A percentile compares a stretch with the other conserved stretches of the same genome.
These are phyloP conservation scores for Ganoderma lucidum DNA, from an alignment of 1,284 basidiomycete species.

Conservation along the genomic window DNA sequence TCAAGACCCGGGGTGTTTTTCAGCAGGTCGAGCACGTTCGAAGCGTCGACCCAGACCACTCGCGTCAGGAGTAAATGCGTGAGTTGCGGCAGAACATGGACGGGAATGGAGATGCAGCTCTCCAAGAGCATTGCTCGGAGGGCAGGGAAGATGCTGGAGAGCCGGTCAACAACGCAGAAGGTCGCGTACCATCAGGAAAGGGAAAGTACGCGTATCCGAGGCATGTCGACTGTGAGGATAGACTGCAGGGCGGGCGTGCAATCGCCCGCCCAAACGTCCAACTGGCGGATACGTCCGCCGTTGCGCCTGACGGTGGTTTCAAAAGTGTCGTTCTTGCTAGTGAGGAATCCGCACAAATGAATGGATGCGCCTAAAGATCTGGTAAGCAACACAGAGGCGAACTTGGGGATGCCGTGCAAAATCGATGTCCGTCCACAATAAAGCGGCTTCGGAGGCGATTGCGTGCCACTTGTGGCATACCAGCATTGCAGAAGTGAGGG, in stretches of 20 bases:
- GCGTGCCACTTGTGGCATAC: constrained; percentile 1
- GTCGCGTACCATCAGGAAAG: not conserved
- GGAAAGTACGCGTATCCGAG: not conserved
- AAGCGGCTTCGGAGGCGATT: not conserved
- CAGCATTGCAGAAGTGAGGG: not conserved
- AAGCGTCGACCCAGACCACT: not conserved
- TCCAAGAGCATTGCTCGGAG: not conserved
- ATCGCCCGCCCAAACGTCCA: not conserved
- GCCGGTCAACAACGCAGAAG: not conserved
- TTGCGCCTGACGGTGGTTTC: not conserved
- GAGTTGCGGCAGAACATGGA: not conserved
- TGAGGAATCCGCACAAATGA: not conserved
- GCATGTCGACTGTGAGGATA: not conserved
- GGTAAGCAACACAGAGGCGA: not conserved
- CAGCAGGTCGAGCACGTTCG: not conserved
- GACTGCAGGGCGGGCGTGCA: not conserved
- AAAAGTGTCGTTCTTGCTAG: not conserved
- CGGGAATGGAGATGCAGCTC: not conserved
- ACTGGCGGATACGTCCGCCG: not conserved
- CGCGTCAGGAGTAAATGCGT: not conserved
- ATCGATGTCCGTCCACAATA: constrained; percentile 2
- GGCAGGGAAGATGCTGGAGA: not conserved
- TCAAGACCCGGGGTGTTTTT: not conserved
- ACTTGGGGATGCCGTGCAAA: not conserved
- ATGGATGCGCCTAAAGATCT: not conserved